These are phyloP conservation scores for Hanseniaspora singularis DNA, from an alignment of 805 yeast genomes.

Conservation along the genomic window DNA sequence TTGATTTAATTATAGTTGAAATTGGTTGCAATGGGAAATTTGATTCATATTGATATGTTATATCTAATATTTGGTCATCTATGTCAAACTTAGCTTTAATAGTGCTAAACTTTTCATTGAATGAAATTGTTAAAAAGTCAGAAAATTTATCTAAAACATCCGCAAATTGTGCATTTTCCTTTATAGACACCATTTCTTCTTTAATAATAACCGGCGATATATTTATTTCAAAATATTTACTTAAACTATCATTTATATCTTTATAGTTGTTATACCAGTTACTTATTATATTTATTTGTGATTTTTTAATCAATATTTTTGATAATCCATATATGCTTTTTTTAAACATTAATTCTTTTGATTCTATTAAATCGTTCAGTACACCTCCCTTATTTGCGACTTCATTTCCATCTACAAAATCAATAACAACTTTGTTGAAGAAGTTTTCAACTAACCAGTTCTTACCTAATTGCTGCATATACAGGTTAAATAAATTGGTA, in stretches of 20 bases:
- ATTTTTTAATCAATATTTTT: background rate
- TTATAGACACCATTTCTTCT: constrained; percentile 42
- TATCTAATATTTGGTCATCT: constrained; percentile 78
- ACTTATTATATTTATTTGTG: constrained; percentile 18
- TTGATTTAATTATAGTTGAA: constrained; percentile 36
- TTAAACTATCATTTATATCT: constrained; percentile 48
- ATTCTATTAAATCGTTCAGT: background rate
- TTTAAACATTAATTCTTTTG: background rate
- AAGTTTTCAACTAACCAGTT: constrained; percentile 9
- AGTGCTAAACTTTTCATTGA: constrained; percentile 52
- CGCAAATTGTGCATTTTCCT: constrained; percentile 29
- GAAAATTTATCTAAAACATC: constrained; percentile 28
- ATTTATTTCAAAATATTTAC: constrained; percentile 48
- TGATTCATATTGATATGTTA: constrained; percentile 60
- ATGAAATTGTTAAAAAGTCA: constrained; percentile 38
- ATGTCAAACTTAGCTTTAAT: constrained; percentile 61
- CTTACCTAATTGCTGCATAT: background rate
- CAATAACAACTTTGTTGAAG: background rate
- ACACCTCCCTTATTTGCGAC: background rate
- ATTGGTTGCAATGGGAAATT: constrained; percentile 71
- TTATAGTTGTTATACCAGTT: constrained; percentile 62
- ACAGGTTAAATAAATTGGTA: background rate
- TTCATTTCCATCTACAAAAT: background rate
- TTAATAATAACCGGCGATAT: constrained; percentile 57
- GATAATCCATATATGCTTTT: background rate